Evolutionary conservation across 805 yeast genomes (phyloP).

Genomic region (Kregervanrija pseudodelftensis): DNA sequence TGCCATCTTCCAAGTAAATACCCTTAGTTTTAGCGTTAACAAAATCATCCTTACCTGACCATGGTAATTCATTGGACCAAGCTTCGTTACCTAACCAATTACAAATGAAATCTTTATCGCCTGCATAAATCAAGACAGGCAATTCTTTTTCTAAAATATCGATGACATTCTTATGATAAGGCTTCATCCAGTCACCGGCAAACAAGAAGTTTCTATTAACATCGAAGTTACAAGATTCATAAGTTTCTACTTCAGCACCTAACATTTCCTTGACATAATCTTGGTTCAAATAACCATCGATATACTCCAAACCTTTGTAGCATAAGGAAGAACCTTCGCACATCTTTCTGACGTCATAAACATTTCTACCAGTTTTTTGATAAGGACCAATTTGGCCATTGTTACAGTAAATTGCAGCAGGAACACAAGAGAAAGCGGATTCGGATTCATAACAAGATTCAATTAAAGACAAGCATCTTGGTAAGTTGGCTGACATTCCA

Average conservation of each 20-base stretch:
- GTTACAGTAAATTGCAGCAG: conserved; percentile 58
- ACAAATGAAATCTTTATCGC: conserved; percentile 88
- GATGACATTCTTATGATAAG: conserved; percentile 51
- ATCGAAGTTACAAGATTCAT: conserved; percentile 44
- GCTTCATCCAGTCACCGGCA: conserved; percentile 62
- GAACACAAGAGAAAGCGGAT: conserved; percentile 53
- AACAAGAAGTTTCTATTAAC: conserved; percentile 43
- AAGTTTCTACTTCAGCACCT: conserved; percentile 48
- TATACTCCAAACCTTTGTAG: conserved; percentile 42
- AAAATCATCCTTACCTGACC: conserved; percentile 41
- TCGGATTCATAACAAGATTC: conserved; percentile 58
- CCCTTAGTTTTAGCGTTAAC: conserved; percentile 20
- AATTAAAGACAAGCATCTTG: conserved; percentile 58
- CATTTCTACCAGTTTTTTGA: conserved; percentile 52
- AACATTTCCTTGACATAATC: conserved; percentile 46
- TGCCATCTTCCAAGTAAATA: conserved; percentile 25
- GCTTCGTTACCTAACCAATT: conserved; percentile 89
- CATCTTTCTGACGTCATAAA: conserved; percentile 52
- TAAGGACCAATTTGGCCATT: conserved; percentile 54
- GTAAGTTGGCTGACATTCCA: conserved; percentile 51
- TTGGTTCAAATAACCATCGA: conserved; percentile 47
- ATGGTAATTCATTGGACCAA: conserved; percentile 64
- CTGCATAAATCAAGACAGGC: conserved; percentile 88
- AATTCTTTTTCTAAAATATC: conserved; percentile 57
- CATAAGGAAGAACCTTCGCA: conserved; percentile 49